Base-by-base conservation (phyloP, 2,329 filamentous ascomycete genomes). In the Ophiostoma tasmaniense region DNA sequence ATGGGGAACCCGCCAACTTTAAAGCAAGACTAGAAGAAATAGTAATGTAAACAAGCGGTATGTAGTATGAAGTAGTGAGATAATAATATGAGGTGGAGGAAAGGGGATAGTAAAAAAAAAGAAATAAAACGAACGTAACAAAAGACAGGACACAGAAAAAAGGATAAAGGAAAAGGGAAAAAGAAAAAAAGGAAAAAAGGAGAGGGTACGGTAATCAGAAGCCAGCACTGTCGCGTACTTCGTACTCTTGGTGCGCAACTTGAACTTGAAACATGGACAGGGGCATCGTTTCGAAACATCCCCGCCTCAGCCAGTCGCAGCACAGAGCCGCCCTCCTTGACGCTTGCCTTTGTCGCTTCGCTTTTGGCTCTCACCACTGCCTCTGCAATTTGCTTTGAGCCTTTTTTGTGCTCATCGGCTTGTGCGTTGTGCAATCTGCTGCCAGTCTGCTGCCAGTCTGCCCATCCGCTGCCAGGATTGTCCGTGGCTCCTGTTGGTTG, bases 241-340 rank as follows among this genome's bases (percentile, higher is more conserved):
- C 50, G n/a, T 22, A 10, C 8, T 22, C 33, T 8, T 11, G n/a
- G 22, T 55, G 50, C 52, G 59, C 25, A 33, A 42, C 61, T 59
- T 50, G n/a, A 14, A 70, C 68, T 8, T 70, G 68, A 70, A 70
- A 70, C 68, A 66, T n/a, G 45, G 50, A 45, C 59, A 42, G 66
- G 66, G 66, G 50, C 5, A 25, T 35, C 37, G 68, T 70, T 70
- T 70, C 62, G 62, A 67, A 70, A 70, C 68, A 59, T 45, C 8
- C 59, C 45, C 14, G 28, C 59, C 59, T 35, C 37, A 37, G 39
- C 67, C 67, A 66, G 64, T 69, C 30, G 59, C 33, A 50, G 67
- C 35, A 52, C 37, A 67, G 68, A 69, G 65, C 68, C 68, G 64
- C 68, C 64, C 68, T 66, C 64, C 67, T 20, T 33, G 65, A 65